Percentiles rank a stretch among this genome's conserved stretches.
These are phyloP conservation scores for Mycotypha africana DNA, from an alignment of 371 early-diverging fungal species.

Conservation along the genomic window DNA sequence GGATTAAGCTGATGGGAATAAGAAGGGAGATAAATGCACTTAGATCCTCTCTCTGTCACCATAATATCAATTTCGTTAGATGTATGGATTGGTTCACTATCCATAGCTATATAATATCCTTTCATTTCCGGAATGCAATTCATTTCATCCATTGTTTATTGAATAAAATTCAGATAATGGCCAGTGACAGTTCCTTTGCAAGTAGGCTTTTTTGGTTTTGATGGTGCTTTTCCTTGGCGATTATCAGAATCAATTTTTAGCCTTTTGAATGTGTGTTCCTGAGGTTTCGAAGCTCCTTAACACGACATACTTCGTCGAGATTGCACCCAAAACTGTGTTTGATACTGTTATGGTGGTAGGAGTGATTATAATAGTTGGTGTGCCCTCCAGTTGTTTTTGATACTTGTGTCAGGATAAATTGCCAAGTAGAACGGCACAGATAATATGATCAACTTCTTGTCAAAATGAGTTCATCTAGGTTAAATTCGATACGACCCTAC, in stretches of 20 bases:
- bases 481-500: constrained; percentile 6
- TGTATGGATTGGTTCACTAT: constrained; percentile 14
- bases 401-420: constrained; percentile 1
- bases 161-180: constrained; percentile 10
- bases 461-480: constrained; percentile 8
- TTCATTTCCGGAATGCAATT: constrained; percentile 14
- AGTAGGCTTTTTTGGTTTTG: constrained; percentile 4
- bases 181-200: constrained; percentile 8
- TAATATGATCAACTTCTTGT: constrained; percentile 8
- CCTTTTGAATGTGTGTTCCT: constrained; percentile 8
- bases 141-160: constrained; percentile 15
- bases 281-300: constrained; percentile 7
- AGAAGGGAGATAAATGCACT: constrained; percentile 5
- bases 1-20: constrained; percentile 9
- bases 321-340: constrained; percentile 8
- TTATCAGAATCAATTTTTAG: constrained; percentile 5
- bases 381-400: background rate
- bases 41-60: constrained; percentile 5
- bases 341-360: constrained; percentile 9
- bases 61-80: constrained; percentile 7
- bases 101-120: constrained; percentile 17
- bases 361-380: constrained; percentile 7
- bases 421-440: background rate
- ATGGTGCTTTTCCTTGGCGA: constrained; percentile 8
- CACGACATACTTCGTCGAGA: constrained; percentile 10